phyloP scores from a whole-genome alignment of 495 filamentous ascomycete genomes.

The Astrothelium macrocarpum region DNA sequence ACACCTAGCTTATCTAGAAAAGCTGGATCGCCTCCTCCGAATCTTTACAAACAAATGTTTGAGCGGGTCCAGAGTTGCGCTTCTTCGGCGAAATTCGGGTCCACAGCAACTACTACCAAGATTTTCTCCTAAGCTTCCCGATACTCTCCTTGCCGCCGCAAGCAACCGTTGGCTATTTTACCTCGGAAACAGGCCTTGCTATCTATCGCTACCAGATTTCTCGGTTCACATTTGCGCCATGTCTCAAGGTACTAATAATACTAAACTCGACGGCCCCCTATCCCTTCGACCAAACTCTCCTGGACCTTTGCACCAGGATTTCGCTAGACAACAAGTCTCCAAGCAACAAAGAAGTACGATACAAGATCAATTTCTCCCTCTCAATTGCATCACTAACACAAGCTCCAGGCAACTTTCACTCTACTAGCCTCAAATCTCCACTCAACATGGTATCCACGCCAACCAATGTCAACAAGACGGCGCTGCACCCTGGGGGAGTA shows the following conservation, averaged over 20 bases:
- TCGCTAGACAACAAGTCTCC: conserved; percentile 48
- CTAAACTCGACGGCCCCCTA: conserved; percentile 26
- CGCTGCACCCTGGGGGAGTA: conserved; percentile 83
- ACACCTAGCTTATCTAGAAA: not conserved
- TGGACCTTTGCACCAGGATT: conserved; percentile 47
- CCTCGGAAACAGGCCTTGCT: not conserved
- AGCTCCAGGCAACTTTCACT: not conserved
- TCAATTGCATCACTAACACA: conserved; percentile 18
- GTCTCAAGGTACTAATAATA: conserved; percentile 20
- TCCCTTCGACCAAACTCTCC: conserved; percentile 37
- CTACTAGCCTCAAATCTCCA: conserved; percentile 8
- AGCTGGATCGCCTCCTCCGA: not conserved
- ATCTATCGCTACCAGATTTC: conserved; percentile 6
- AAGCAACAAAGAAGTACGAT: conserved; percentile 57
- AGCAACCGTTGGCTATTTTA: conserved; percentile 2
- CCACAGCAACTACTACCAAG: not conserved
- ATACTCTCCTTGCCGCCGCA: conserved; percentile 4
- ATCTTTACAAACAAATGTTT: not conserved
- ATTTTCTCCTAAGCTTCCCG: not conserved
- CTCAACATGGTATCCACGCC: conserved; percentile 52
- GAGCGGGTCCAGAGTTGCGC: not conserved
- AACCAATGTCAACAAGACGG: conserved; percentile 71
- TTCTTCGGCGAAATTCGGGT: conserved; percentile 1
- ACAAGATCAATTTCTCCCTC: conserved; percentile 47
- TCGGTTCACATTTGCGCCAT: conserved; percentile 5